Base-by-base conservation (phyloP, 2,329 filamentous ascomycete species). In the Pestalotiopsis sp. region DNA sequence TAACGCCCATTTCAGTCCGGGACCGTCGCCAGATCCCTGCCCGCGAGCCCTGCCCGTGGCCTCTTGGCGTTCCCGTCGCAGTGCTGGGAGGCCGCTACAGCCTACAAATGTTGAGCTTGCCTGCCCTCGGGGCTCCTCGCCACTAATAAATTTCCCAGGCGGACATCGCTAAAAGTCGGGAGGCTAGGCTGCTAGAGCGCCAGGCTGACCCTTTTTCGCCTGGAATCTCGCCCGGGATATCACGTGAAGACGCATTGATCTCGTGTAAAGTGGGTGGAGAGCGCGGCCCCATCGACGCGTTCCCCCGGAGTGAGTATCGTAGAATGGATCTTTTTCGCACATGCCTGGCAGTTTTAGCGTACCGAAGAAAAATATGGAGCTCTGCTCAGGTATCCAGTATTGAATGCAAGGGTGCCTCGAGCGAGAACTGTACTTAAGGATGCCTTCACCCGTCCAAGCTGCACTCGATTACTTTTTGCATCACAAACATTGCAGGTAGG, bases 371-470 rank as follows among this genome's bases (percentile, higher is more conserved):
- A 64, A 57, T 38, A 20, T 57, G 38, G 63, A 39, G 44, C 48
- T 20, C 44, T n/a, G 14, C 14, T 52, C n/a, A 52, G 44, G 44
- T 52, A 52, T 52, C 44, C 44, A 52, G 17, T 52, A 22, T 22
- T 9, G 7, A 9, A 60, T 10, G 26, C 26, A 61, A 17, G 58
- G 11, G 17, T 35, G 35, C 58, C 35, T 35, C 14, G 35, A n/a
- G n/a, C 20, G 22, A 20, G 20, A 55, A n/a, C n/a, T 52, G 38
- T 66, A 66, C 65, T 52, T 66, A 66, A 66, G 65, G 57, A 52
- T 30, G 65, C 39, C 26, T 24, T 24, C 35, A 20, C 65, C 65
- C 65, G 39, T 66, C 57, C 40, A 24, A 35, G 13, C 26, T 26
- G 38, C 35, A 57, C 20, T 55, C 44, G 48, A 24, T 24, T 61